Evolutionary conservation across 2,329 filamentous ascomycete species (phyloP).

Genomic region (Phyllosticta ampelicida): DNA sequence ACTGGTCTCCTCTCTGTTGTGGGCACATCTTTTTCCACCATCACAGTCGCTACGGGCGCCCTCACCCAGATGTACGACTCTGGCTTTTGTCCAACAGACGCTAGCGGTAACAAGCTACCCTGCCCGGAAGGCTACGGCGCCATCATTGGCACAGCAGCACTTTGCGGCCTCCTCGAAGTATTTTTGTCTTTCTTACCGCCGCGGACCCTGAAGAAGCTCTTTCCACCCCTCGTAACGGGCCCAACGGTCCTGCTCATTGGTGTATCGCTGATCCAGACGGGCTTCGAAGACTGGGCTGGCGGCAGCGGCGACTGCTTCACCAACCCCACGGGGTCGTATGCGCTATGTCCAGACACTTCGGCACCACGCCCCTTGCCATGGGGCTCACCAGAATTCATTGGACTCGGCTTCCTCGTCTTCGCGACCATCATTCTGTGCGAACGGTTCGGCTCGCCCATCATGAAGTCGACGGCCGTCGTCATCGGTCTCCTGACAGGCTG

Average conservation of each 20-base stretch:
- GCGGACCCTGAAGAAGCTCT: slow-evolving; percentile 56
- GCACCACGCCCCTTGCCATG: slow-evolving; percentile 64
- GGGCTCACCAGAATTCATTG: slow-evolving; percentile 70
- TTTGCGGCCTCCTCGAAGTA: slow-evolving; percentile 52
- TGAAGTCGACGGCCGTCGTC: slow-evolving; percentile 71
- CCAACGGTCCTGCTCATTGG: slow-evolving; percentile 62
- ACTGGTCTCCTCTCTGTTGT: slow-evolving; percentile 74
- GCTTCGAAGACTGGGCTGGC: slow-evolving; percentile 69
- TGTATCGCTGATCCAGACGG: slow-evolving; percentile 58
- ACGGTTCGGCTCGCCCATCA: slow-evolving; percentile 70
- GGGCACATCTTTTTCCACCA: slow-evolving; percentile 67
- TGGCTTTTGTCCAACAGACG: slow-evolving; percentile 52
- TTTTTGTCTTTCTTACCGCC: slow-evolving; percentile 65
- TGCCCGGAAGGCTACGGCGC: slow-evolving; percentile 70
- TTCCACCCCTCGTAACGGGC: slow-evolving; percentile 66
- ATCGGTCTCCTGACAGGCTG: slow-evolving; percentile 65
- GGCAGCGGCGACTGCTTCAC: slow-evolving; percentile 51
- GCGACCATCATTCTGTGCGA: slow-evolving; percentile 70
- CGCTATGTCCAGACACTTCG: slow-evolving; percentile 46
- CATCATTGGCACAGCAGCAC: slow-evolving; percentile 53
- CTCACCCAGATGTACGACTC: slow-evolving; percentile 68
- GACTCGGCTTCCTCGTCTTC: slow-evolving; percentile 71
- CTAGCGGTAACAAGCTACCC: slow-evolving; percentile 54
- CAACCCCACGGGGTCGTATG: slow-evolving; percentile 43
- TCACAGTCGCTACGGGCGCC: slow-evolving; percentile 61